phyloP scores from a whole-genome alignment of 139 green algal genomes.

The Volvox reticuliferus region DNA sequence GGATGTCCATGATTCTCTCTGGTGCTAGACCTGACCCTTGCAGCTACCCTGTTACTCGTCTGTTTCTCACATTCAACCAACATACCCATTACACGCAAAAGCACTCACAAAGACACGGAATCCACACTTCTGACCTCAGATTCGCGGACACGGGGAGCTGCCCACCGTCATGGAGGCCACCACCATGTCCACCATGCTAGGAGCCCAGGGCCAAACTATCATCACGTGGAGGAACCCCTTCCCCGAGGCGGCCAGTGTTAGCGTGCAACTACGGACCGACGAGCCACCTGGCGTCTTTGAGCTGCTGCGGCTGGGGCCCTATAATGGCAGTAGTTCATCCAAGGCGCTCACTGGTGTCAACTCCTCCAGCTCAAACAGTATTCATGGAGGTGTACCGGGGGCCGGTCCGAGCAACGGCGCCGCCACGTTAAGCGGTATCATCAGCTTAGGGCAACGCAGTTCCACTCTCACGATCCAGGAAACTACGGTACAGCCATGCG shows the following conservation, averaged over 20 bases:
- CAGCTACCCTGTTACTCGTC: too few relatives aligned
- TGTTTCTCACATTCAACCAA: too few relatives aligned
- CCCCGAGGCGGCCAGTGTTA: slow-evolving; percentile 41
- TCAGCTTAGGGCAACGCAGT: not conserved
- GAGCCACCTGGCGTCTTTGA: slow-evolving; percentile 30
- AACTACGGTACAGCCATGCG: slow-evolving; percentile 23
- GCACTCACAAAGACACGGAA: too few relatives aligned
- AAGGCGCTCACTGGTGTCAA: not conserved
- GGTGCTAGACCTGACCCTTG: too few relatives aligned
- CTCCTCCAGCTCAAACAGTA: not conserved
- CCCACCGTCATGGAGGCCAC: slow-evolving; percentile 43
- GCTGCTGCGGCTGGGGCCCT: slow-evolving; percentile 21
- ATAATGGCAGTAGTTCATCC: not conserved
- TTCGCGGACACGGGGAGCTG: slow-evolving; percentile 42
- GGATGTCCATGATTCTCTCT: too few relatives aligned
- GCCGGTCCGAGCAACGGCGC: not conserved
- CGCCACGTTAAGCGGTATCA: too few relatives aligned
- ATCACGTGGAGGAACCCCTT: slow-evolving; percentile 72
- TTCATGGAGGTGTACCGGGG: not conserved
- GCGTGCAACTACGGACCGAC: slow-evolving; percentile 9
- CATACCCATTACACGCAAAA: too few relatives aligned
- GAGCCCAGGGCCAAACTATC: slow-evolving; percentile 1
- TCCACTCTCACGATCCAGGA: not conserved
- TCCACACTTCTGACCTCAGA: not conserved
- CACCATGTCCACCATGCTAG: slow-evolving; percentile 34